Conservation (phyloP, 2,329 filamentous ascomycete genomes). For the Exophiala lecanii-corni region DNA sequence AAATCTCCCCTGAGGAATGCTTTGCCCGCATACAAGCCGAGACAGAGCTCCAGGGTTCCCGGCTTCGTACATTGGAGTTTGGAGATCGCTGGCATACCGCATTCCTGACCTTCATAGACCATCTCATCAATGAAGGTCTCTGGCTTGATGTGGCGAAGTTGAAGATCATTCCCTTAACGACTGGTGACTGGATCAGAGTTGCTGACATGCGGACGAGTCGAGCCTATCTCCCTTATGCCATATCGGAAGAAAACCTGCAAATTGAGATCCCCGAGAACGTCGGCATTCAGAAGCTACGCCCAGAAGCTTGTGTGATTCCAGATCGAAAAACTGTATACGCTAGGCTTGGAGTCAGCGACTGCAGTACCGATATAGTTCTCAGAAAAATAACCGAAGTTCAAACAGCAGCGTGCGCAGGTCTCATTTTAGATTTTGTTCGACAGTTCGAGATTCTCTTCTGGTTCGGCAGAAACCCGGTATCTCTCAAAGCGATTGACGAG, state of each 20-base stretch:
- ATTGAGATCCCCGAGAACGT: slow-evolving; percentile 14
- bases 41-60: too few relatives aligned
- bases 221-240: slow-evolving; percentile 12
- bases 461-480: too few relatives aligned
- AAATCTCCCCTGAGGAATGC: too few relatives aligned
- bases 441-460: slow-evolving; percentile 18
- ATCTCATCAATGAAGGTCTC: slow-evolving; percentile 2
- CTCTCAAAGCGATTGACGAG: too few relatives aligned
- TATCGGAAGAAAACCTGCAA: slow-evolving; percentile 9
- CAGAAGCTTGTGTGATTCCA: slow-evolving; percentile 6
- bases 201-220: background rate
- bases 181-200: slow-evolving; percentile 5
- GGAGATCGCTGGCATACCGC: slow-evolving; percentile 19
- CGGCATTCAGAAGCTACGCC: slow-evolving; percentile 8
- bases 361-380: slow-evolving; percentile 2
- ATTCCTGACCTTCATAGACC: slow-evolving; percentile 7
- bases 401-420: background rate
- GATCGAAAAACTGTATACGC: slow-evolving; percentile 12
- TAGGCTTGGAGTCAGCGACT: slow-evolving; percentile 11
- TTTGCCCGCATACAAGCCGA: too few relatives aligned
- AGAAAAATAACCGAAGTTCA: slow-evolving; percentile 6
- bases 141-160: slow-evolving; percentile 3
- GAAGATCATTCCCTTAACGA: slow-evolving; percentile 9
- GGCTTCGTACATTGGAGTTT: too few relatives aligned
- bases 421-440: background rate